Evolutionary conservation across 1,139 yeast species (phyloP), one percentile per base, ranked within the genome.

Genomic region (Pichia sp.): DNA sequence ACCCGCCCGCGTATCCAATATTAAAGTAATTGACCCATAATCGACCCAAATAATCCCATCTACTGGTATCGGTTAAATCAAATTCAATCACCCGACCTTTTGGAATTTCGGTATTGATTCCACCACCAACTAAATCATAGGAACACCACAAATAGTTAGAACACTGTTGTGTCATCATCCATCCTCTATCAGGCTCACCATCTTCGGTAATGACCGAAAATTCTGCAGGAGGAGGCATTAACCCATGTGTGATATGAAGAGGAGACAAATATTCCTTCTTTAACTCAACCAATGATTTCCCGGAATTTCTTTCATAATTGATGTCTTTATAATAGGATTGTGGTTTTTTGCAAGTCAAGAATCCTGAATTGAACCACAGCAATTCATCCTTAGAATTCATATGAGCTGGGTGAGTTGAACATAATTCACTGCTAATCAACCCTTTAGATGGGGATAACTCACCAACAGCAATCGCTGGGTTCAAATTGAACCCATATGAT

Each of bases 371-470:
- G 44, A 81, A 71, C 87, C 87, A 81, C 3, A 81, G 54, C 29
- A 81, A 57, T 5, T 52, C 52, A 37, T 65, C 66, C 4, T 77
- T 78, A 41, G 68, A 68, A 46, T 68, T 64, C 1, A 79, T 58
- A 60, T 82, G 90, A 0, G 84, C 85, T 0, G 87, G 85, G 58
- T 82, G 88, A 1, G 79, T 71, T 0, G 84, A 75, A 55, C 88
- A 81, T 8, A 81, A 62, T 55, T 77, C 83, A 40, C 62, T 60
- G 0, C 79, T 62, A 1, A 60, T 54, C 64, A 67, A 33, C 52
- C 49, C 43, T 39, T 47, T 55, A 45, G 54, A 50, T 4, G 52
- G 48, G 2, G 67, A 60, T 43, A 50, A 65, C 59, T 68, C 69
- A 26, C 83, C 83, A 29, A 73, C 67, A 0, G 81, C 67, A 8